Conservation (phyloP, 2,329 filamentous ascomycete species). For the Chaetomiaceae sp. region DNA sequence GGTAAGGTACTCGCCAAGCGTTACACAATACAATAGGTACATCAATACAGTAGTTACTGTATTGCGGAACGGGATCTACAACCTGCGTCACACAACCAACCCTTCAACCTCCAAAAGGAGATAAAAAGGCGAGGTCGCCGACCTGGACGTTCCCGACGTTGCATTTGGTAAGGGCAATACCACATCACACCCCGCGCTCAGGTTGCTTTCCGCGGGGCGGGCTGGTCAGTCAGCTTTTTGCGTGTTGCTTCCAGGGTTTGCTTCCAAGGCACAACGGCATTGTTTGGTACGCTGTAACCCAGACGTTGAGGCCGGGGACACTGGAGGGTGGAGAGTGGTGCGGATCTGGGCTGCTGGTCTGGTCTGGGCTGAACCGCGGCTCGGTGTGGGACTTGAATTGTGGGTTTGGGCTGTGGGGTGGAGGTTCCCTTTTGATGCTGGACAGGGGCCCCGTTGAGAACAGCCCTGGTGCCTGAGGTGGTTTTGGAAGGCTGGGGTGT, state of each 20-base stretch:
- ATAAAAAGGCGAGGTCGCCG: conserved; percentile 18
- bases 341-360: conserved; percentile 1
- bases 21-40: too few species aligned
- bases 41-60: too few species aligned
- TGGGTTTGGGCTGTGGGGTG: too few species aligned
- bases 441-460: conserved; percentile 6
- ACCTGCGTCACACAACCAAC: conserved; percentile 9
- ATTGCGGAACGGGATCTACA: conserved; percentile 10
- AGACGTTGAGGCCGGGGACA: neutral
- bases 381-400: neutral
- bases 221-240: too few species aligned
- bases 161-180: conserved; percentile 6
- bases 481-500: neutral
- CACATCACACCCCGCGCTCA: too few species aligned
- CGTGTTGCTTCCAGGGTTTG: neutral
- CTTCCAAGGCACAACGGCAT: neutral
- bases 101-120: too few species aligned
- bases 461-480: neutral
- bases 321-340: neutral
- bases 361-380: neutral
- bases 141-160: conserved; percentile 17
- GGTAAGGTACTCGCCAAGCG: neutral
- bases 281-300: too few species aligned
- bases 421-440: too few species aligned
- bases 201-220: conserved; percentile 1